phyloP scores from a whole-genome alignment of 176 grass and related monocot species.

The Pontederia crassipes region DNA sequence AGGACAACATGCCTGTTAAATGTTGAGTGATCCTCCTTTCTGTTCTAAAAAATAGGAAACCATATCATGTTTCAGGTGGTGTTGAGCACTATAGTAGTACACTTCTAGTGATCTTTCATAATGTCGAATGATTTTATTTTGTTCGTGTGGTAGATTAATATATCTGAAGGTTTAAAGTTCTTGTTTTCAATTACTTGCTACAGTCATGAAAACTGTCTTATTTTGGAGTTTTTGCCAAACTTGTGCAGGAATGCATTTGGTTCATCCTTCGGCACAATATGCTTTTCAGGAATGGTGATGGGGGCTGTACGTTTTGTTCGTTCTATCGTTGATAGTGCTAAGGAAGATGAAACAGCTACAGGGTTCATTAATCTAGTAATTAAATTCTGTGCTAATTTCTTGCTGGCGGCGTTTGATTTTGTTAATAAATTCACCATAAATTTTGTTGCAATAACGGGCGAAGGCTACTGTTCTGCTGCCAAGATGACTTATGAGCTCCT shows the following conservation, averaged over 20 bases:
- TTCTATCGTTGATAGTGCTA: conserved; percentile 31
- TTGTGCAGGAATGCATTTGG: conserved; percentile 42
- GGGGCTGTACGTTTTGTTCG: conserved; percentile 36
- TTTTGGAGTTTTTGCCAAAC: conserved; percentile 2
- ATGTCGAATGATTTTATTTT: no score
- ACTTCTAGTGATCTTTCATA: no score
- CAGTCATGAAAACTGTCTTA: neutral
- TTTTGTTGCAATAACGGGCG: conserved; percentile 45
- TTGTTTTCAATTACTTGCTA: no score
- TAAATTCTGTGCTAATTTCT: conserved; percentile 34
- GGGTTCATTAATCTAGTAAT: conserved; percentile 32
- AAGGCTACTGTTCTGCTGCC: conserved; percentile 41
- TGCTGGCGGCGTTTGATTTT: conserved; percentile 37
- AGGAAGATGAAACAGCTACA: conserved; percentile 18
- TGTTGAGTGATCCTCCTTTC: no score
- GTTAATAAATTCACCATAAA: conserved; percentile 46
- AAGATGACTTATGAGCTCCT: conserved; percentile 46
- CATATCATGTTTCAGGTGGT: no score
- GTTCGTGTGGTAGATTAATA: no score
- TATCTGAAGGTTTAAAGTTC: no score
- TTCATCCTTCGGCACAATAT: conserved; percentile 42
- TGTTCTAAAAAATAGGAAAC: no score
- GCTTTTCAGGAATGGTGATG: conserved; percentile 41
- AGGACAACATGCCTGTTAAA: no score
- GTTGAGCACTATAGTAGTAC: no score